Conservation (phyloP, 805 yeast species). For the Diddensiella transvaalensis region DNA sequence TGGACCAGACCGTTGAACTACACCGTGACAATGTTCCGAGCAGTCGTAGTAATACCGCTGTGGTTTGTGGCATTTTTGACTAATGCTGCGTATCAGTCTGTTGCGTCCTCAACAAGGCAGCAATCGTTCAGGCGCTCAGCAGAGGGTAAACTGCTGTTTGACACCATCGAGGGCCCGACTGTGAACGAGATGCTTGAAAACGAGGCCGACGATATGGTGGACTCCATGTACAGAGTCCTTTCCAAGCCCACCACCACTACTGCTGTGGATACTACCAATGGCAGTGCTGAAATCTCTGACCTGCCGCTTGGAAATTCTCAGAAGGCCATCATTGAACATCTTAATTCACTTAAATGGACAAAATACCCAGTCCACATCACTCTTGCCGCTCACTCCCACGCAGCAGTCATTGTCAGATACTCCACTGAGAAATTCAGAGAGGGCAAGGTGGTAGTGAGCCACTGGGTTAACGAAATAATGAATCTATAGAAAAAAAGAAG, state of each 20-base stretch:
- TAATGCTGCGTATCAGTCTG: slow-evolving; percentile 40
- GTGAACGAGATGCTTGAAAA: slow-evolving; percentile 48
- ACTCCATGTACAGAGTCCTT: slow-evolving; percentile 31
- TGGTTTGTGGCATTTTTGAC: slow-evolving; percentile 59
- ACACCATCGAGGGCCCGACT: slow-evolving; percentile 6
- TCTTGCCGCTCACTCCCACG: slow-evolving; percentile 66
- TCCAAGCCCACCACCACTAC: slow-evolving; percentile 7
- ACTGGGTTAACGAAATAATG: slow-evolving; percentile 50
- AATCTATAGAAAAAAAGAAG: neutral
- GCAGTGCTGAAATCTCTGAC: slow-evolving; percentile 1
- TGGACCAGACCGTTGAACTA: slow-evolving; percentile 33
- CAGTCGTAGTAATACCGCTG: slow-evolving; percentile 55
- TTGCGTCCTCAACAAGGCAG: slow-evolving; percentile 40
- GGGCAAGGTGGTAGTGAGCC: slow-evolving; percentile 64
- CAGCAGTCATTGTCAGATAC: slow-evolving; percentile 74
- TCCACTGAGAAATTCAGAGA: slow-evolving; percentile 55
- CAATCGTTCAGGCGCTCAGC: slow-evolving; percentile 10
- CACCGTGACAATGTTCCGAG: slow-evolving; percentile 43
- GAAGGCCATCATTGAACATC: slow-evolving; percentile 47
- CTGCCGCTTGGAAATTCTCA: slow-evolving; percentile 35
- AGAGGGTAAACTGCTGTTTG: slow-evolving; percentile 8
- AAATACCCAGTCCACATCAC: slow-evolving; percentile 70
- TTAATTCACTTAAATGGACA: slow-evolving; percentile 62
- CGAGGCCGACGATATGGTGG: slow-evolving; percentile 61
- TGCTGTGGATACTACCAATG: slow-evolving; percentile 7